Percentiles rank a stretch among this genome's conserved stretches.
Evolutionary conservation across 495 filamentous ascomycete species (phyloP).

Genomic region (Terfezia boudieri): DNA sequence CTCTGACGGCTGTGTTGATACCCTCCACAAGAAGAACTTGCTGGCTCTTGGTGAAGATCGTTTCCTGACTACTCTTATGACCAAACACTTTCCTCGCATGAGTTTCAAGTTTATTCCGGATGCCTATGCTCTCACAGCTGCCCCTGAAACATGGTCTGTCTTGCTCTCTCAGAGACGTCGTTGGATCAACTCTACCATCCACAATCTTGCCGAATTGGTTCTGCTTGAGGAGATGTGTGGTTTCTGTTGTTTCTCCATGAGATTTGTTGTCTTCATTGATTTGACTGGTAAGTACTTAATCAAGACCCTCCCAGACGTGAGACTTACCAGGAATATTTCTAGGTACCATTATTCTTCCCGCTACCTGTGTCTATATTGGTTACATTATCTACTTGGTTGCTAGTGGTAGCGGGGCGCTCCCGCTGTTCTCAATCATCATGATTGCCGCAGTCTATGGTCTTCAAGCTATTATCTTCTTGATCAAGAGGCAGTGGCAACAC

Average conservation of each 20-base stretch:
- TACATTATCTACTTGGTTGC: constrained; percentile 72
- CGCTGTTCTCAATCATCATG: constrained; percentile 67
- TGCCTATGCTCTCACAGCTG: constrained; percentile 78
- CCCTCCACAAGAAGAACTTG: constrained; percentile 95
- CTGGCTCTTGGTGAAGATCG: constrained; percentile 91
- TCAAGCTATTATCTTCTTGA: constrained; percentile 83
- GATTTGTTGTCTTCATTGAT: constrained; percentile 91
- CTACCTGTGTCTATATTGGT: constrained; percentile 70
- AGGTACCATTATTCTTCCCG: constrained; percentile 67
- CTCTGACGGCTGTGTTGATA: constrained; percentile 68
- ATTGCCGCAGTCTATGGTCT: constrained; percentile 84
- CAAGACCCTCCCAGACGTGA: not conserved
- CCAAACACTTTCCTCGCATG: constrained; percentile 86
- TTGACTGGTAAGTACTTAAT: constrained; percentile 35
- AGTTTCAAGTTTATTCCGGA: constrained; percentile 88
- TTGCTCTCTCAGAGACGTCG: constrained; percentile 83
- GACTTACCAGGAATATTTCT: not conserved
- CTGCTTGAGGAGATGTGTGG: constrained; percentile 79
- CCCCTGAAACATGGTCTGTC: constrained; percentile 81
- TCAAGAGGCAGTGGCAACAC: constrained; percentile 93
- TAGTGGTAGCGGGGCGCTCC: constrained; percentile 50
- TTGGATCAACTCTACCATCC: constrained; percentile 97
- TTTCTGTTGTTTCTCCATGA: constrained; percentile 98
- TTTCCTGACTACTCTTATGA: constrained; percentile 92
- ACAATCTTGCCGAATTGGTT: constrained; percentile 80